A percentile compares a stretch with the other conserved stretches of the same genome.
Evolutionary conservation across 805 yeast genomes (phyloP).

Genomic region (Wickerhamomyces silvicola): DNA sequence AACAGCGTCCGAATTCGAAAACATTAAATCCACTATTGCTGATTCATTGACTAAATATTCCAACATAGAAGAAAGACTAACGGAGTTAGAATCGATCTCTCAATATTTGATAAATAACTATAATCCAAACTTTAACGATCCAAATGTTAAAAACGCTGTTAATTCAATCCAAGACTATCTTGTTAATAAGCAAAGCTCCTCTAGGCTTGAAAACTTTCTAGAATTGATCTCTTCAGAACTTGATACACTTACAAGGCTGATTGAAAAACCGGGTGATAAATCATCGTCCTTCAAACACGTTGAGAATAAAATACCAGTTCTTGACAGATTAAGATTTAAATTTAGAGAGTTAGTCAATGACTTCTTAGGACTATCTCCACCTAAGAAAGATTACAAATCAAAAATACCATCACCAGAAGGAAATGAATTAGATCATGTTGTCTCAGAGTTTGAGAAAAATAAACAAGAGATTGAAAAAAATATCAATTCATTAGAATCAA

Average conservation of each 20-base stretch:
- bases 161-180: slow-evolving; percentile 42
- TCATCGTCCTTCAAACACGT: not conserved
- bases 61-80: slow-evolving; percentile 15
- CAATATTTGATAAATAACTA: slow-evolving; percentile 43
- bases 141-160: slow-evolving; percentile 60
- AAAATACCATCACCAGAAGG: slow-evolving; percentile 3
- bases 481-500: slow-evolving; percentile 4
- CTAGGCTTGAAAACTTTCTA: not conserved
- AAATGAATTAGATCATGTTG: slow-evolving; percentile 1
- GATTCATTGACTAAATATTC: slow-evolving; percentile 9
- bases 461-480: slow-evolving; percentile 14
- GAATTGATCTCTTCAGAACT: not conserved
- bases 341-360: slow-evolving; percentile 11
- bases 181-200: slow-evolving; percentile 1
- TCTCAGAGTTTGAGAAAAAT: slow-evolving; percentile 10
- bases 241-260: not conserved
- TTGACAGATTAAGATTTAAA: slow-evolving; percentile 7
- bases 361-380: slow-evolving; percentile 15
- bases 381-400: slow-evolving; percentile 3
- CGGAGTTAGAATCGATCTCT: slow-evolving; percentile 38
- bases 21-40: too few relatives aligned
- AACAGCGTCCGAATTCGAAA: too few relatives aligned
- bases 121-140: slow-evolving; percentile 73
- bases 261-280: too few relatives aligned
- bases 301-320: slow-evolving; percentile 1